These are phyloP conservation scores for Lolium rigidum DNA, from an alignment of 176 grass and related monocot genomes.

Conservation along the genomic window DNA sequence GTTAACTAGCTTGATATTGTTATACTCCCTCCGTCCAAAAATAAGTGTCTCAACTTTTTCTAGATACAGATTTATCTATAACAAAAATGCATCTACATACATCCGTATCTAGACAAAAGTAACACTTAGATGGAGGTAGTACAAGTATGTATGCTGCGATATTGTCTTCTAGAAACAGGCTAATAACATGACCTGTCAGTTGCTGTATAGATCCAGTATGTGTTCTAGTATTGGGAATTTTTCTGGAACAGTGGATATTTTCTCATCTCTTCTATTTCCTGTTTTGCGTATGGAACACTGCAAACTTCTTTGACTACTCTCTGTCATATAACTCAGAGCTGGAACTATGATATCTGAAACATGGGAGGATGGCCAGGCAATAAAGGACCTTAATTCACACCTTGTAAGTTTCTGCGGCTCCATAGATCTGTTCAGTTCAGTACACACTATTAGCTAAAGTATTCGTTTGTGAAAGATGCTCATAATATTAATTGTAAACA, in stretches of 20 bases:
- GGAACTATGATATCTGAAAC: slow-evolving; percentile 97
- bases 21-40: background rate
- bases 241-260: background rate
- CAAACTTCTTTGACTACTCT: slow-evolving; percentile 16
- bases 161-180: background rate
- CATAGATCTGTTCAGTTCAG: slow-evolving; percentile 23
- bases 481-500: slow-evolving; percentile 5
- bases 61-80: too few species aligned
- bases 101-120: too few species aligned
- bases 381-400: slow-evolving; percentile 97
- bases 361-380: slow-evolving; percentile 98
- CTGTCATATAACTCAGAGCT: slow-evolving; percentile 64
- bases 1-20: slow-evolving; percentile 23
- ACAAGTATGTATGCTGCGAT: background rate
- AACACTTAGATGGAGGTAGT: too few species aligned
- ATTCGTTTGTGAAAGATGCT: slow-evolving; percentile 5
- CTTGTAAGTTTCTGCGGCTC: slow-evolving; percentile 64
- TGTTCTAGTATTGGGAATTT: slow-evolving; percentile 26
- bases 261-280: slow-evolving; percentile 12
- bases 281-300: background rate
- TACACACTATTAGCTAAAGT: slow-evolving; percentile 3
- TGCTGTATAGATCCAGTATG: slow-evolving; percentile 25
- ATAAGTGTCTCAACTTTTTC: too few species aligned
- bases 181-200: slow-evolving; percentile 17
- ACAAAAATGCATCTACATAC: too few species aligned